Evolutionary conservation across 257 asterid species (phyloP).

Genomic region (Coffea eugenioides): DNA sequence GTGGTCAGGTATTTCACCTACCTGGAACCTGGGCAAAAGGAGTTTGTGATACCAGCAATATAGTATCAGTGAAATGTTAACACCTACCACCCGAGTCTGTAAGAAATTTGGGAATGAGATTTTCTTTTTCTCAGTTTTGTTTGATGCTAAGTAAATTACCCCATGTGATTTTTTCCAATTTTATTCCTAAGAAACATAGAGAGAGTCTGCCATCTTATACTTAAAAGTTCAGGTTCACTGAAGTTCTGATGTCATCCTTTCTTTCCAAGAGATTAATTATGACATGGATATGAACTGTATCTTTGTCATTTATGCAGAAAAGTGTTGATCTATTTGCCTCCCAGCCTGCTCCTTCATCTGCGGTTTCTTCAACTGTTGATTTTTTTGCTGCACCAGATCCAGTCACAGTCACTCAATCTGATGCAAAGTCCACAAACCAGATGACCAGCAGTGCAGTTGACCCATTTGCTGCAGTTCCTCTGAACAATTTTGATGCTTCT

Average conservation of each 20-base stretch:
- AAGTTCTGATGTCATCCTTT: constrained; percentile 1
- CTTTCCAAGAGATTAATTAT: neutral
- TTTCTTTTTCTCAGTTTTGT: neutral
- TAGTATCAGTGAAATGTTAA: neutral
- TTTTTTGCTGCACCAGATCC: constrained; percentile 69
- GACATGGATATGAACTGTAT: neutral
- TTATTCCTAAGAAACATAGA: neutral
- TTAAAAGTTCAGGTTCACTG: neutral
- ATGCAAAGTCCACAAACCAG: constrained; percentile 35
- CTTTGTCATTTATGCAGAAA: constrained; percentile 46
- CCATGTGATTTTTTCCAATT: neutral
- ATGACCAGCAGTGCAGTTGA: constrained; percentile 40
- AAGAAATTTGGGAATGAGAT: neutral
- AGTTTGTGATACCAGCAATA: neutral
- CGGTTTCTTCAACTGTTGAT: constrained; percentile 54
- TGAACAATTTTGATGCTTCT: constrained; percentile 62
- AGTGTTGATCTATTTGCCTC: constrained; percentile 69
- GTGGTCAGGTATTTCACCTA: constrained; percentile 46
- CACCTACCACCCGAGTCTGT: neutral
- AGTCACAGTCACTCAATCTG: constrained; percentile 36
- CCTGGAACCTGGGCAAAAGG: neutral
- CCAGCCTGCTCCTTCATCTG: constrained; percentile 51
- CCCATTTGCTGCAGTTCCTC: constrained; percentile 81
- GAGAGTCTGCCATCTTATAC: neutral
- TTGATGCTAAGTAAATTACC: neutral